These are phyloP conservation scores for Chaetomium strumarium DNA, from an alignment of 2,329 filamentous ascomycete species.

Conservation along the genomic window DNA sequence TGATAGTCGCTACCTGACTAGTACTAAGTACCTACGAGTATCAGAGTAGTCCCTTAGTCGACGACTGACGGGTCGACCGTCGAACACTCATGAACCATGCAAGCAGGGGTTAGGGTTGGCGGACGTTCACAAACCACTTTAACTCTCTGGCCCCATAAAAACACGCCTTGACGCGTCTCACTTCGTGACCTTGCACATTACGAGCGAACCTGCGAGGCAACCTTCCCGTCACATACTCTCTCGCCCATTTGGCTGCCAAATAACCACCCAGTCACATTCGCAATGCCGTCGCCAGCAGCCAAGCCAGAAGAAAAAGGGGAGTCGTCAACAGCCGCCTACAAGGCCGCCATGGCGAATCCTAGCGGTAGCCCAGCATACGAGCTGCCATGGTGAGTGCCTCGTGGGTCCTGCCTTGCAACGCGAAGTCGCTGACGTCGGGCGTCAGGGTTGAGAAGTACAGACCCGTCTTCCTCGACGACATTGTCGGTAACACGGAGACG, in stretches of 20 bases:
- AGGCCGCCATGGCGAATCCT: conserved; percentile 45
- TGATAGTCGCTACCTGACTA: too few relatives aligned
- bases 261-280: neutral
- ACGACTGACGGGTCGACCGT: too few relatives aligned
- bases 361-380: conserved; percentile 59
- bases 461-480: conserved; percentile 88
- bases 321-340: conserved; percentile 54
- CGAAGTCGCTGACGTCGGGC: neutral
- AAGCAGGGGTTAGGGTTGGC: neutral
- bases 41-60: too few relatives aligned
- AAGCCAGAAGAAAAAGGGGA: conserved; percentile 51
- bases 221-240: neutral
- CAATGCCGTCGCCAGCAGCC: conserved; percentile 40
- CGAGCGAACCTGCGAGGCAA: neutral
- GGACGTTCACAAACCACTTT: neutral
- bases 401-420: neutral
- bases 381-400: conserved; percentile 61
- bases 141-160: neutral
- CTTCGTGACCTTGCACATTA: neutral
- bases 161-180: neutral
- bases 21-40: too few relatives aligned
- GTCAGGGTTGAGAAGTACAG: conserved; percentile 96
- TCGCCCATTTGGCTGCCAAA: neutral
- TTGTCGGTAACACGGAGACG: conserved; percentile 96
- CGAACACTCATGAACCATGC: neutral